Evolutionary conservation across 202 grass and related monocot genomes (phyloP).

Genomic region (Brachypodium distachyon): DNA sequence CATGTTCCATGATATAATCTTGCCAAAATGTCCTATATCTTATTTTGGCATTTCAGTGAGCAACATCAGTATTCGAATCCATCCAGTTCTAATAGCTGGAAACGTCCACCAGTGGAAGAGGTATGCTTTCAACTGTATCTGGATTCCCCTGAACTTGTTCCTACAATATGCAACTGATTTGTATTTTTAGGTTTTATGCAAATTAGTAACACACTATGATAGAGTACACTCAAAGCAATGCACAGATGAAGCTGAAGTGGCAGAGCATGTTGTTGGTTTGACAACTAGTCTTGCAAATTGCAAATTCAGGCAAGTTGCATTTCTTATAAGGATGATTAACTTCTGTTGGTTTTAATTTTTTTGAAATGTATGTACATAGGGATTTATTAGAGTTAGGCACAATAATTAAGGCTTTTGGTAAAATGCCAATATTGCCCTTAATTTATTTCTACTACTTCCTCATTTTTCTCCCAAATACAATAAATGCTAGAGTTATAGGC

Average conservation of each 20-base stretch:
- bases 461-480: neutral
- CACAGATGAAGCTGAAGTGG: constrained; percentile 73
- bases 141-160: neutral
- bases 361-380: too few species aligned
- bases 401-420: neutral
- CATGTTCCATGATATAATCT: neutral
- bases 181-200: constrained; percentile 51
- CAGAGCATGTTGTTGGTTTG: constrained; percentile 80
- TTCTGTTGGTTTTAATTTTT: neutral
- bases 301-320: constrained; percentile 60
- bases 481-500: neutral
- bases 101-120: constrained; percentile 64
- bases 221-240: constrained; percentile 83
- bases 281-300: constrained; percentile 71
- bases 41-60: constrained; percentile 49
- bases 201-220: constrained; percentile 67
- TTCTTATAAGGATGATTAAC: neutral
- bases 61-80: constrained; percentile 66
- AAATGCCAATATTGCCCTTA: neutral
- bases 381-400: neutral
- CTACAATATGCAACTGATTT: neutral
- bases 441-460: neutral
- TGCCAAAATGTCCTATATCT: neutral
- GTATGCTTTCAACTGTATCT: constrained; percentile 29
- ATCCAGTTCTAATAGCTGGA: constrained; percentile 47